Percentiles rank a stretch among this genome's conserved stretches.
Conservation (phyloP, 148 eudicot genomes). For the Talinum fruticosum region DNA sequence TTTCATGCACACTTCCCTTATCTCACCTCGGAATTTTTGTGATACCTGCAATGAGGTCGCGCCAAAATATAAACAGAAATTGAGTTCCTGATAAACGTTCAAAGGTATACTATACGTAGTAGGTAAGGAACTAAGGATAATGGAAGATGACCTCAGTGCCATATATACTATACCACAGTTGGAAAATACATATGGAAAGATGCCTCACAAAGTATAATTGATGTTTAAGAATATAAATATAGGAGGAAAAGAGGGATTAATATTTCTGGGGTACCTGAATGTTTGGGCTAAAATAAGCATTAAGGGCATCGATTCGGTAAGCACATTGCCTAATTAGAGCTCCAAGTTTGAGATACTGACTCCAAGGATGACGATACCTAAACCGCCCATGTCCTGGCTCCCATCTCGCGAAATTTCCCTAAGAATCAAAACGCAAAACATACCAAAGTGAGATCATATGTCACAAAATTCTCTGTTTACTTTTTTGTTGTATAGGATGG, state of each 20-base stretch:
- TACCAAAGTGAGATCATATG: neutral
- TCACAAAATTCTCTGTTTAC: neutral
- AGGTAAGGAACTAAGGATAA: too few relatives aligned
- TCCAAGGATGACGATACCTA: slow-evolving; percentile 47
- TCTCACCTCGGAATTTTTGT: slow-evolving; percentile 26
- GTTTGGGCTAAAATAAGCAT: slow-evolving; percentile 22
- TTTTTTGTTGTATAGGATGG: neutral
- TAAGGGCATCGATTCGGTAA: slow-evolving; percentile 42
- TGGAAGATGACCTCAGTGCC: neutral
- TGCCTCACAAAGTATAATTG: neutral
- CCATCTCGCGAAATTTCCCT: slow-evolving; percentile 58
- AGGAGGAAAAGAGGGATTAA: neutral
- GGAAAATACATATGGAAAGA: neutral
- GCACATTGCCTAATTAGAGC: slow-evolving; percentile 41
- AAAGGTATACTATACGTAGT: too few relatives aligned
- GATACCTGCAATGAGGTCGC: slow-evolving; percentile 25
- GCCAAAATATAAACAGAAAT: neutral
- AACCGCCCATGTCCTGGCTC: slow-evolving; percentile 52
- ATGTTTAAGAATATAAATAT: neutral
- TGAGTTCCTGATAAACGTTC: neutral
- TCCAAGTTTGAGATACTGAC: slow-evolving; percentile 42
- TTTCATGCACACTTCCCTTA: slow-evolving; percentile 33
- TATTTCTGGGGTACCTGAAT: slow-evolving; percentile 27
- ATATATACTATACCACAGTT: too few relatives aligned
- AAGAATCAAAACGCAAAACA: neutral